These are phyloP conservation scores for Sequoiadendron giganteum DNA, from an alignment of 75 land plant genomes.

Conservation along the genomic window DNA sequence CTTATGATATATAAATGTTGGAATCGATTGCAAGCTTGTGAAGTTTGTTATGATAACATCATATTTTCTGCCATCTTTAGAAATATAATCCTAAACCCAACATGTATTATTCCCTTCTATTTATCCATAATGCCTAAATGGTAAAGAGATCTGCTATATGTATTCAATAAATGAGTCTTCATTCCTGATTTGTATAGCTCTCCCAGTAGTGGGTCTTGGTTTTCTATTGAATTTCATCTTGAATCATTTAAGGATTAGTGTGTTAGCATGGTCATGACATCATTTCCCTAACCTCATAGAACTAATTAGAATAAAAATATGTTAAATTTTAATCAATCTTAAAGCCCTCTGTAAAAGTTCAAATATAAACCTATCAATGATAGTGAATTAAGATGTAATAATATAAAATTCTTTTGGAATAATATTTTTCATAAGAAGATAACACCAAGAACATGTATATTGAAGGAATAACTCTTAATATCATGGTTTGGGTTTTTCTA, in stretches of 20 bases:
- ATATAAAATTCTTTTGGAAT: too few relatives aligned
- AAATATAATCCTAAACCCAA: constrained; percentile 69
- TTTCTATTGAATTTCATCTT: constrained; percentile 50
- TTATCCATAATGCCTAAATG: constrained; percentile 53
- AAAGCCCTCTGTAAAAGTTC: too few relatives aligned
- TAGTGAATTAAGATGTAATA: too few relatives aligned
- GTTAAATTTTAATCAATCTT: background rate
- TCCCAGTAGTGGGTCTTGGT: constrained; percentile 42
- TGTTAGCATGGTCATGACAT: background rate
- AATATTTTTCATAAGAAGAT: background rate
- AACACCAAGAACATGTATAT: too few relatives aligned
- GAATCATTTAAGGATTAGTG: background rate
- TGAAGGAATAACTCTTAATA: too few relatives aligned
- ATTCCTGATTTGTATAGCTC: constrained; percentile 45
- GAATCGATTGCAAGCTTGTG: background rate
- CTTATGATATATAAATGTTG: background rate
- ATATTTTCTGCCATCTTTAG: constrained; percentile 52
- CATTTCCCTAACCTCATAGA: background rate
- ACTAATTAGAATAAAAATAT: background rate
- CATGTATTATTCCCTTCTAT: constrained; percentile 65
- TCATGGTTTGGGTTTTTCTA: too few relatives aligned
- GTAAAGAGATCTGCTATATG: constrained; percentile 49
- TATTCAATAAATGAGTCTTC: constrained; percentile 48
- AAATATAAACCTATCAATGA: background rate
- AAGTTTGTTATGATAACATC: background rate